These are phyloP conservation scores for Cladosporium velox DNA, from an alignment of 2,329 filamentous ascomycete genomes.

Conservation along the genomic window DNA sequence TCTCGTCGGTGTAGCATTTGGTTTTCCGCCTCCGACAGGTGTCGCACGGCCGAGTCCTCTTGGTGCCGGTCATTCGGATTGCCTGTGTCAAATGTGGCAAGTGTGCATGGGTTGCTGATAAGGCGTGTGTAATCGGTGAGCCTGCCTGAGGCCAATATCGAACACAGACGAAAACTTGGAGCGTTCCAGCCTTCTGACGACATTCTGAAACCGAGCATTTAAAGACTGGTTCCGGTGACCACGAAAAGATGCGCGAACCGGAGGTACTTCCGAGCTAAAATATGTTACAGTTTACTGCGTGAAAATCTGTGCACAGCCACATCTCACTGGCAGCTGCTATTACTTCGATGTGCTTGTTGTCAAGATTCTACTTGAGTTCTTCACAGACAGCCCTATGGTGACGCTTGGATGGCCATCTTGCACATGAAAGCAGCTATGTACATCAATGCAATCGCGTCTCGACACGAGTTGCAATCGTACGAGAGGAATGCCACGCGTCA, in stretches of 20 bases:
- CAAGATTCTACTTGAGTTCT: not conserved
- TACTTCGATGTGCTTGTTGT: not conserved
- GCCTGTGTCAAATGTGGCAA: not conserved
- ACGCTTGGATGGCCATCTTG: not conserved
- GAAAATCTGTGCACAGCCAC: not conserved
- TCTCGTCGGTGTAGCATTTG: conserved; percentile 20
- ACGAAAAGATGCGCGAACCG: not conserved
- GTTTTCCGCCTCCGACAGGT: conserved; percentile 19
- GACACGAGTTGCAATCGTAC: not conserved
- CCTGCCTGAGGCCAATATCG: not conserved
- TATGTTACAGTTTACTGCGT: not conserved
- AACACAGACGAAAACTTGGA: conserved; percentile 6
- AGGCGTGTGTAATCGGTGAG: not conserved
- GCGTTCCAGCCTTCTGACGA: not conserved
- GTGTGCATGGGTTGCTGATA: not conserved
- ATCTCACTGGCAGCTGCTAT: not conserved
- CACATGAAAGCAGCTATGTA: not conserved
- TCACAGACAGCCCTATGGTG: not conserved
- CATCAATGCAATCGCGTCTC: not conserved
- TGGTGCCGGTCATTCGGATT: not conserved
- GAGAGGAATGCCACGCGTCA: not conserved
- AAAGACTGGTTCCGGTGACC: conserved; percentile 4
- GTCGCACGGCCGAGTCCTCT: conserved; percentile 20
- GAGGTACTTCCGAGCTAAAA: not conserved
- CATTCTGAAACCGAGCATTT: conserved; percentile 12